phyloP scores from a whole-genome alignment of 2,329 filamentous ascomycete genomes.

The Clonostachys rhizophaga region DNA sequence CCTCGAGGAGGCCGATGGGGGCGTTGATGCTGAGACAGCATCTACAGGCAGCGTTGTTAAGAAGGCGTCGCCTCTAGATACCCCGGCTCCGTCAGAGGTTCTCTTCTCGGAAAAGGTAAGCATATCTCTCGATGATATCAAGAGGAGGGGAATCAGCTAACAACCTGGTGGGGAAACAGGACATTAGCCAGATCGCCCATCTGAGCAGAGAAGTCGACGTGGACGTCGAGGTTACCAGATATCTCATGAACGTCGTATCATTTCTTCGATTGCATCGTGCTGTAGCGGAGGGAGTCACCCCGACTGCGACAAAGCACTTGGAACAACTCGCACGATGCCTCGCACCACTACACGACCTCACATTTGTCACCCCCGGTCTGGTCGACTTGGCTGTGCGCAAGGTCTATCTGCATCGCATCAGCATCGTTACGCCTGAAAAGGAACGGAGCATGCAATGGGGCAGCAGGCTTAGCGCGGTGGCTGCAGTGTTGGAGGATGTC shows the following conservation, averaged over 20 bases:
- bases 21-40: slow-evolving; percentile 15
- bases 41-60: slow-evolving; percentile 42
- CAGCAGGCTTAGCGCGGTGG: slow-evolving; percentile 68
- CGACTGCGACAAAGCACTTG: slow-evolving; percentile 75
- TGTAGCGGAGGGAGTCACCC: slow-evolving; percentile 72
- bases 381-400: slow-evolving; percentile 80
- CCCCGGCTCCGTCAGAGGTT: slow-evolving; percentile 12
- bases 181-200: slow-evolving; percentile 56
- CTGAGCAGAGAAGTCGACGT: slow-evolving; percentile 55
- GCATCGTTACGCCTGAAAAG: slow-evolving; percentile 61
- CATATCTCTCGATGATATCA: not conserved
- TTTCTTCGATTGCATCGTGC: slow-evolving; percentile 87
- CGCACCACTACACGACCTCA: slow-evolving; percentile 74
- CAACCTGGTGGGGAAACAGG: slow-evolving; percentile 21
- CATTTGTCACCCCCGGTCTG: slow-evolving; percentile 80
- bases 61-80: slow-evolving; percentile 14
- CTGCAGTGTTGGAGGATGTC: slow-evolving; percentile 57
- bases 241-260: slow-evolving; percentile 81
- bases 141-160: not conserved
- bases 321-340: slow-evolving; percentile 65
- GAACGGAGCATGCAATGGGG: slow-evolving; percentile 95
- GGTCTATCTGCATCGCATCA: slow-evolving; percentile 80
- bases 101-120: slow-evolving; percentile 39
- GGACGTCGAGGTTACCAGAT: slow-evolving; percentile 74
- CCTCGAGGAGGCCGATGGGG: slow-evolving; percentile 44